Evolutionary conservation across 2,329 filamentous ascomycete genomes (phyloP).

Genomic region (Pseudogymnoascus sp.): DNA sequence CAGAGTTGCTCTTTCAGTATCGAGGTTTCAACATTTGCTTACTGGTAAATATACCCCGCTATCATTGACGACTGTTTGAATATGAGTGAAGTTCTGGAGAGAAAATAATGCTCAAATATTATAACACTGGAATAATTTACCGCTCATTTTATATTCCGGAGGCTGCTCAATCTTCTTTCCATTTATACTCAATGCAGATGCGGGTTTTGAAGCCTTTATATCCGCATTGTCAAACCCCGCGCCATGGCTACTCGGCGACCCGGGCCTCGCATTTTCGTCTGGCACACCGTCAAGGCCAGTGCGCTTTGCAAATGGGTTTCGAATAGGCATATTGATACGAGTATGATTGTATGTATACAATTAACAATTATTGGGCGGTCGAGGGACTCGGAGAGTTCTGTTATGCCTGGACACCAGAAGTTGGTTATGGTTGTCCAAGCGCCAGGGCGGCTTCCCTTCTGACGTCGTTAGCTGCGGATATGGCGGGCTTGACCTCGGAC

Average conservation of each 20-base stretch:
- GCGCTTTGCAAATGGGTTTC: slow-evolving; percentile 63
- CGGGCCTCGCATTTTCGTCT: slow-evolving; percentile 47
- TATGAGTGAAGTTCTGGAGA: slow-evolving; percentile 22
- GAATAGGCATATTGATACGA: slow-evolving; percentile 52
- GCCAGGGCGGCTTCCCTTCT: background rate
- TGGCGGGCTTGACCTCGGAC: background rate
- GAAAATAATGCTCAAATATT: slow-evolving; percentile 14
- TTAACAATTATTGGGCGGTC: background rate
- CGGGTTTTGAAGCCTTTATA: slow-evolving; percentile 54
- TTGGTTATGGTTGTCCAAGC: slow-evolving; percentile 5
- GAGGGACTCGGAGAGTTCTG: background rate
- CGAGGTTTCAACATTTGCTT: slow-evolving; percentile 31
- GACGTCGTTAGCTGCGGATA: slow-evolving; percentile 6
- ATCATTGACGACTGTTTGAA: slow-evolving; percentile 75
- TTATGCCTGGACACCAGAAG: background rate
- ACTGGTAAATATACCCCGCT: slow-evolving; percentile 91
- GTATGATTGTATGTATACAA: slow-evolving; percentile 1
- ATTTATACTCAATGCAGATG: slow-evolving; percentile 54
- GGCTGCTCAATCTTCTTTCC: slow-evolving; percentile 49
- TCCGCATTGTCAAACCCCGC: slow-evolving; percentile 54
- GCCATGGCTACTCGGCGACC: slow-evolving; percentile 37
- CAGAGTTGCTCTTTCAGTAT: background rate
- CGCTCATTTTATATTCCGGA: slow-evolving; percentile 73
- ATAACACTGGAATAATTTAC: slow-evolving; percentile 40
- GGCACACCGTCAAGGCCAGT: slow-evolving; percentile 31